These are phyloP conservation scores for Solanum neorickii DNA, from an alignment of 257 asterid genomes.

Conservation along the genomic window DNA sequence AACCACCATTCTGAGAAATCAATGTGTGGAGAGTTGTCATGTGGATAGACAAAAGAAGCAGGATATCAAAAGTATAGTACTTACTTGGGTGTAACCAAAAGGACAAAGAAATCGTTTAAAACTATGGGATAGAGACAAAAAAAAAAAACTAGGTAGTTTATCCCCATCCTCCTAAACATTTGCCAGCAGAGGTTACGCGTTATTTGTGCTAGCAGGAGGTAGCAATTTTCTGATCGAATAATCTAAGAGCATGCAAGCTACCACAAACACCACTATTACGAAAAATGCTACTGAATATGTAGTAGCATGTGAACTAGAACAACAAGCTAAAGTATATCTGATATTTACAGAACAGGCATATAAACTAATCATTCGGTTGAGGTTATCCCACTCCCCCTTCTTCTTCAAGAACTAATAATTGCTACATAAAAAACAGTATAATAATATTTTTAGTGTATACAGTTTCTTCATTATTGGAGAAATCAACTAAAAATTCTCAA, in stretches of 20 bases:
- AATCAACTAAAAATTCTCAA: background rate
- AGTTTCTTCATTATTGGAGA: background rate
- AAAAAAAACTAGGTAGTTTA: background rate
- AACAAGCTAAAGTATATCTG: background rate
- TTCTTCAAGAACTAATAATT: background rate
- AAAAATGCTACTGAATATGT: background rate
- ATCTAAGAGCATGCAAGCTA: background rate
- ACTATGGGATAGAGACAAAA: background rate
- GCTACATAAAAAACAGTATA: background rate
- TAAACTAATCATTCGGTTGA: background rate
- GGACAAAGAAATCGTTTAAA: background rate
- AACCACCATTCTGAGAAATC: background rate
- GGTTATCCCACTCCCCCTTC: background rate
- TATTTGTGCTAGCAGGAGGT: background rate
- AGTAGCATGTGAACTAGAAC: background rate
- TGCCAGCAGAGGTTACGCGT: background rate
- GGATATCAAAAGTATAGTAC: background rate
- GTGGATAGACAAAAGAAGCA: background rate
- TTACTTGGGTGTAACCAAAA: background rate
- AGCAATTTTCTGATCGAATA: background rate
- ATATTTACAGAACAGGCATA: background rate
- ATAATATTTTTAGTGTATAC: background rate
- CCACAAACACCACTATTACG: background rate
- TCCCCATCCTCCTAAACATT: background rate
- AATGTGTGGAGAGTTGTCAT: background rate